Evolutionary conservation across 192 early-diverging fungal species (phyloP).

Genomic region (Coemansia sp.): DNA sequence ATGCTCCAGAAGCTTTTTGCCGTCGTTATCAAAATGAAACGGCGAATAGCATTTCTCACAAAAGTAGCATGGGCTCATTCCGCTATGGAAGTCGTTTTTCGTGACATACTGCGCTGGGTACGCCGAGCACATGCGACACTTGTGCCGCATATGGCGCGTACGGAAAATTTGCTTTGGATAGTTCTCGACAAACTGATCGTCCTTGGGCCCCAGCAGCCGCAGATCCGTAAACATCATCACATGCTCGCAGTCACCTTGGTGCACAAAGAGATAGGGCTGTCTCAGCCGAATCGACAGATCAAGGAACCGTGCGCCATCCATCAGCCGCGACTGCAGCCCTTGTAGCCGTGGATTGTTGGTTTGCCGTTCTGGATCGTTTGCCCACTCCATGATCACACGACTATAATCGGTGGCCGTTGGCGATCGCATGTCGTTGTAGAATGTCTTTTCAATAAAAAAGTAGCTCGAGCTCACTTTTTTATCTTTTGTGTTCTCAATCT

Average conservation of each 20-base stretch:
- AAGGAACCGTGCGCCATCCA: constrained; percentile 63
- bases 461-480: constrained; percentile 66
- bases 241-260: constrained; percentile 82
- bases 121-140: constrained; percentile 65
- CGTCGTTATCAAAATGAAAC: constrained; percentile 67
- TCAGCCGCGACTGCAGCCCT: constrained; percentile 54
- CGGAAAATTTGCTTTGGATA: constrained; percentile 63
- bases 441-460: constrained; percentile 75
- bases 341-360: constrained; percentile 52
- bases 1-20: constrained; percentile 55
- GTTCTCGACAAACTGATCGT: constrained; percentile 55
- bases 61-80: constrained; percentile 68
- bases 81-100: constrained; percentile 68
- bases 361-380: constrained; percentile 55
- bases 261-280: constrained; percentile 70
- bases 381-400: constrained; percentile 72
- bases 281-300: constrained; percentile 66
- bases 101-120: constrained; percentile 66
- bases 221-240: constrained; percentile 67
- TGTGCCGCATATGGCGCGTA: constrained; percentile 55
- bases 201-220: constrained; percentile 54
- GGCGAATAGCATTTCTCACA: constrained; percentile 69
- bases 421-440: constrained; percentile 71
- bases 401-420: constrained; percentile 66
- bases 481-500: constrained; percentile 51